A percentile compares a stretch with the other conserved stretches of the same genome.
phyloP scores from a whole-genome alignment of 2,329 filamentous ascomycete genomes.

The Aureobasidium vineae region DNA sequence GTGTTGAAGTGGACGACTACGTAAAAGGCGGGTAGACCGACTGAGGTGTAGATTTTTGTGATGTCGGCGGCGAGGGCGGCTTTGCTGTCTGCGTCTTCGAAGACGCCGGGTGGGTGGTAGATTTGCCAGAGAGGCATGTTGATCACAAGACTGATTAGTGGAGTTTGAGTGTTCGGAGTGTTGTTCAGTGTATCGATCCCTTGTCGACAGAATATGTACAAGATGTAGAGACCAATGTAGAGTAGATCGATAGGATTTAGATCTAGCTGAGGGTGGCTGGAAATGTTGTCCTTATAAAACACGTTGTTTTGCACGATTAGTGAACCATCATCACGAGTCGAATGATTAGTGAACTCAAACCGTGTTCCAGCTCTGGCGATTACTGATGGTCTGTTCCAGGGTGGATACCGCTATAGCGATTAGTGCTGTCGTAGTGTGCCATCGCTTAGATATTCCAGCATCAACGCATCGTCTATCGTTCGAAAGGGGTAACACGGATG shows the following conservation, averaged over 20 bases:
- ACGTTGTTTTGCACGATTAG: background rate
- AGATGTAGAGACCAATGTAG: background rate
- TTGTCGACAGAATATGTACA: background rate
- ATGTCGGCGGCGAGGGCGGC: conserved; percentile 40
- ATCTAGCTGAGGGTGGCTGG: background rate
- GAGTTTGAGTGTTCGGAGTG: background rate
- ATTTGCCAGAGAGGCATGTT: conserved; percentile 48
- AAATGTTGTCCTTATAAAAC: background rate
- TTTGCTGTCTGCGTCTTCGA: conserved; percentile 36
- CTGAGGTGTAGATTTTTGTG: conserved; percentile 43
- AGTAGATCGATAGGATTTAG: background rate
- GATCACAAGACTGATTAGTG: too few species aligned
- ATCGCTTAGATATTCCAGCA: background rate
- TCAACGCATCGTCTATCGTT: background rate
- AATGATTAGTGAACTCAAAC: conserved; percentile 9
- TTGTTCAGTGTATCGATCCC: background rate
- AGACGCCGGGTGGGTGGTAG: conserved; percentile 43
- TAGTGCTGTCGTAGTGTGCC: conserved; percentile 5
- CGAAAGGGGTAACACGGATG: too few species aligned
- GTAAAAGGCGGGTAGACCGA: conserved; percentile 47
- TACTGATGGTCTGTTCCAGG: background rate
- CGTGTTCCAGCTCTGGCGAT: conserved; percentile 4
- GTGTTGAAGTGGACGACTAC: conserved; percentile 46
- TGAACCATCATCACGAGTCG: background rate
- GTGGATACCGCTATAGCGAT: background rate